Base-by-base conservation (phyloP, 2,329 filamentous ascomycete genomes). In the Beauveria australis region DNA sequence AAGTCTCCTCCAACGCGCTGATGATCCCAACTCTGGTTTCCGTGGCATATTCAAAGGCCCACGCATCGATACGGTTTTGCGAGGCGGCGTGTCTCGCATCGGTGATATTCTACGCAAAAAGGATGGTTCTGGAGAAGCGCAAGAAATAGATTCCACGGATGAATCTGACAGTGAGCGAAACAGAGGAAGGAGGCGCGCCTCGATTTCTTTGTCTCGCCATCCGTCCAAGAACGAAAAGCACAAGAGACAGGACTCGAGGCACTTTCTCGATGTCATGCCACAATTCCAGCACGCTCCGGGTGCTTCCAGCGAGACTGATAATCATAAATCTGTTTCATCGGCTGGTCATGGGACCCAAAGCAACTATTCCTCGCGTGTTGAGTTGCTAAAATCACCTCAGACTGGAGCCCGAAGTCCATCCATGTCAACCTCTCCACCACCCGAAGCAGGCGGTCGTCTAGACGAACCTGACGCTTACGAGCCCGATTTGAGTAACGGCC, bases 1-100 rank as follows among this genome's bases (percentile, higher is more conserved):
- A 22, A 86, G 81, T 67, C 65, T 80, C n/a, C 77, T 75, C 24
- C 71, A 75, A 19, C 76, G 69, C 26, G 41, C 63, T 1, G 73
- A 75, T 18, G 73, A 76, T 14, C 66, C 67, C 44, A 61, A 56
- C 18, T 60, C 69, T 47, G 70, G 73, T 16, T 54, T 75, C 18
- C 84, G 87, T 47, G 85, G 88, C 7, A 87, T 96, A 53, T 88
- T 96, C 74, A 93, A 91, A 74, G 87, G 86, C 3, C 83, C 85
- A 54, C 81, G 89, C 60, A 85, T 93, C 64, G 89, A 91, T 63
- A 89, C 84, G 33, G 81, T 91, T 33, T 82, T 95, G 49, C 80
- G 81, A 28, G 82, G 78, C 7, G 75, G 82, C 26, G 80, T 85
- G 6, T 82, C 80, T 28, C 83, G 79, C 66, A 71, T 85, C 16